These are phyloP conservation scores for Fusarium tricinctum DNA, from an alignment of 2,329 filamentous ascomycete species.

Conservation along the genomic window DNA sequence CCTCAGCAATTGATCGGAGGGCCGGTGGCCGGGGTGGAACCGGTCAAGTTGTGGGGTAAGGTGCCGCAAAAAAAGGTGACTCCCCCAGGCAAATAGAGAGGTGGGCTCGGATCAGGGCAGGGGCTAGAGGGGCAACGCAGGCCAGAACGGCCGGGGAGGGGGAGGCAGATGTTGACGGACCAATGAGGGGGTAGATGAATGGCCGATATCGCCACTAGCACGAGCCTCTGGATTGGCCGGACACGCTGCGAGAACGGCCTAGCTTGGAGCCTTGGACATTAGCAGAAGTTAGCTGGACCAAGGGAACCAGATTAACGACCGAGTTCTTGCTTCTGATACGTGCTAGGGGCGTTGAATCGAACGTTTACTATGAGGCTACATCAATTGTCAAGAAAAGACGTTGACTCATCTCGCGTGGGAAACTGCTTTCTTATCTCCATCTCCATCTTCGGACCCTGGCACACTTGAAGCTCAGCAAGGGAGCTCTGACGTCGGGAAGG, in stretches of 20 bases:
- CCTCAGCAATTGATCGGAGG: slow-evolving; percentile 27
- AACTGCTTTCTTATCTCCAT: background rate
- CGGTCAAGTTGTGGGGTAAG: slow-evolving; percentile 42
- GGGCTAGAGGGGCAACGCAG: slow-evolving; percentile 31
- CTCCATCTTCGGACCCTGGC: background rate
- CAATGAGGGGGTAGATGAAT: slow-evolving; percentile 35
- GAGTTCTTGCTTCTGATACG: slow-evolving; percentile 9
- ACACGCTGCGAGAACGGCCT: background rate
- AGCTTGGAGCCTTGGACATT: slow-evolving; percentile 1
- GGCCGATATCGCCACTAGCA: slow-evolving; percentile 48
- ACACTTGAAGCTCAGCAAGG: background rate
- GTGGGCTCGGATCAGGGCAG: slow-evolving; percentile 20
- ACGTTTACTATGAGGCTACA: background rate
- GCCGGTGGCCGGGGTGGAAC: slow-evolving; percentile 43
- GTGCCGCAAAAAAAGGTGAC: slow-evolving; percentile 32
- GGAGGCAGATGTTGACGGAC: slow-evolving; percentile 14
- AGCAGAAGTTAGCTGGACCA: slow-evolving; percentile 26
- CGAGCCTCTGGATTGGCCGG: slow-evolving; percentile 39
- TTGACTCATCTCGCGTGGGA: slow-evolving; percentile 8
- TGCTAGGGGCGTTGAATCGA: background rate
- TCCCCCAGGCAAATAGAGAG: slow-evolving; percentile 21
- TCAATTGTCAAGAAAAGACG: slow-evolving; percentile 4
- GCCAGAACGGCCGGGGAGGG: slow-evolving; percentile 27
- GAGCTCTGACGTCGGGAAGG: slow-evolving; percentile 12
- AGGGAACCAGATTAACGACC: slow-evolving; percentile 24